Evolutionary conservation across 2,329 filamentous ascomycete genomes (phyloP).

Genomic region (Penicillium brevicompactum): DNA sequence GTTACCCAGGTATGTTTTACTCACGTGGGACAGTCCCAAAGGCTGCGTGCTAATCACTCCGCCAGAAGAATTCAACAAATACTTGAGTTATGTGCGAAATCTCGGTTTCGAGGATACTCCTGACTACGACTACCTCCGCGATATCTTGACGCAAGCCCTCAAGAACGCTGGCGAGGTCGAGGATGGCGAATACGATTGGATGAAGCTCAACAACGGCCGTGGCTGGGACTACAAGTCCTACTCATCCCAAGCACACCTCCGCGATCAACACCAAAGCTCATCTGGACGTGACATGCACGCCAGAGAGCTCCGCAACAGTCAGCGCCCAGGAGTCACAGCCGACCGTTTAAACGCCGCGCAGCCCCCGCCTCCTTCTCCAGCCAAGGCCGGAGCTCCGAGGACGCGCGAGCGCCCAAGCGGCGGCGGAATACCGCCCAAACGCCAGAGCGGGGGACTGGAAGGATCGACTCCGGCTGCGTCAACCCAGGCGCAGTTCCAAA

Average conservation of each 20-base stretch:
- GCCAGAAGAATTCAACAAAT: constrained; percentile 92
- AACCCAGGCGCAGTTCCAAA: constrained; percentile 95
- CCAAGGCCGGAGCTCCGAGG: constrained; percentile 75
- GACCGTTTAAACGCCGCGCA: constrained; percentile 93
- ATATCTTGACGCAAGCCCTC: constrained; percentile 92
- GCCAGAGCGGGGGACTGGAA: constrained; percentile 68
- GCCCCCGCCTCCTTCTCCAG: constrained; percentile 83
- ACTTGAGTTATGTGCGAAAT: constrained; percentile 95
- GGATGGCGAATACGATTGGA: constrained; percentile 99
- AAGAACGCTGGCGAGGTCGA: constrained; percentile 94
- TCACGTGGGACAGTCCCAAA: not conserved
- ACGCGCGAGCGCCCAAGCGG: constrained; percentile 73
- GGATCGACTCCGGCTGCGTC: constrained; percentile 83
- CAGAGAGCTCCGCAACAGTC: constrained; percentile 61
- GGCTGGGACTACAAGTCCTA: constrained; percentile 83
- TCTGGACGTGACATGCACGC: constrained; percentile 84
- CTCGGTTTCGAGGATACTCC: constrained; percentile 97
- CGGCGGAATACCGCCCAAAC: constrained; percentile 72
- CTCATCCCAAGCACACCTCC: constrained; percentile 71
- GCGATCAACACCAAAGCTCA: constrained; percentile 77
- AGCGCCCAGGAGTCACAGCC: constrained; percentile 68
- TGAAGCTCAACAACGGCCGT: constrained; percentile 94
- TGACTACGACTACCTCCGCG: constrained; percentile 96
- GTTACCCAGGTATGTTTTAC: constrained; percentile 70
- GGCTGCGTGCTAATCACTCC: constrained; percentile 32